Base-by-base conservation (phyloP, 1,284 basidiomycete species). In the Mycosarcoma maydis region DNA sequence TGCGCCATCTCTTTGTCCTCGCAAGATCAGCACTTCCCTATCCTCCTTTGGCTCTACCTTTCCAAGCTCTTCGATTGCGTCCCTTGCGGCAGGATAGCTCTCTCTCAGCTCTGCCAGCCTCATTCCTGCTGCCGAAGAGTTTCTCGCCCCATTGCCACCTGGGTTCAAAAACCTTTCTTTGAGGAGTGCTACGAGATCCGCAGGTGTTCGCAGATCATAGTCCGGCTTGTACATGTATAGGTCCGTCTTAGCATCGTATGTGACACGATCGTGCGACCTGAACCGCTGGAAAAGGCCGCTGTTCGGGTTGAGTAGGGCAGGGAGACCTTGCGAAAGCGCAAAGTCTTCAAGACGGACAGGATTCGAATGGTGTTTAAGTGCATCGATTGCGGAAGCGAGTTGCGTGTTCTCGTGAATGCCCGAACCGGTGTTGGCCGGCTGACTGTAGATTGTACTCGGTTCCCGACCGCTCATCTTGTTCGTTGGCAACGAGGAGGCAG, bases 171-270 rank as follows among this genome's bases (percentile, higher is more conserved):
- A 80, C 9, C 74, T 50, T 11, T 72, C 54, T 39, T 67, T 67
- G 8, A 95, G 90, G 78, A 94, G 89, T 0, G 88, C 89, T 3
- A 94, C 83, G 1, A 95, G 85, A 2, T 92, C 88, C 1, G 87
- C 88, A 82, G 92, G 92, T 73, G 88, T 92, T 23, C 89, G 87
- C 72, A 94, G 89, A 62, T 89, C 89, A 80, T 88, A 93, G 82
- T 95, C 92, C 64, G 92, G 91, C 91, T 83, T 83, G 83, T 93
- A 94, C 6, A 90, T 89, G 80, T 90, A 94, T 1, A 93, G 84
- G 74, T 90, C 90, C 0, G 90, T 93, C 80, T 90, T 91, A 1
- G 88, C 87, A 80, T 94, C 91, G 73, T 88, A 88, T 27, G 87
- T 82, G 32, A 95, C 88, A 27, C 88, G 86, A 48, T 92, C 91